phyloP scores from a whole-genome alignment of 179 eudicot genomes.

The Beta macrorhiza region DNA sequence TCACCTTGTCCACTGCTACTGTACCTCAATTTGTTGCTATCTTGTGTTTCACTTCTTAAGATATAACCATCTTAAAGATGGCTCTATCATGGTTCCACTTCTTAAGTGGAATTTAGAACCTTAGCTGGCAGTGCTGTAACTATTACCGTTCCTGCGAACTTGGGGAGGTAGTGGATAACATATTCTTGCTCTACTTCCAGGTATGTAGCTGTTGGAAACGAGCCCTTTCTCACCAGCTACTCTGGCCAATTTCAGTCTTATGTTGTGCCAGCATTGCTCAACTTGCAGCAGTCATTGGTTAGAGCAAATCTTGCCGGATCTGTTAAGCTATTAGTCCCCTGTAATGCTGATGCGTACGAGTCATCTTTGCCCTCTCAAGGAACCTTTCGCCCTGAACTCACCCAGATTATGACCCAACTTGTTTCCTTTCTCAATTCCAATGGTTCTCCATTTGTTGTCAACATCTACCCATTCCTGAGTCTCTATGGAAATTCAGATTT shows the following conservation, averaged over 20 bases:
- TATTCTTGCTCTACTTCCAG: constrained; percentile 31
- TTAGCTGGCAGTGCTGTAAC: too few species aligned
- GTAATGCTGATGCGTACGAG: constrained; percentile 86
- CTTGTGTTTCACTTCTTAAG: too few species aligned
- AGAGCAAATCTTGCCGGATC: constrained; percentile 63
- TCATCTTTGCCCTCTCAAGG: constrained; percentile 78
- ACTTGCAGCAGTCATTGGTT: constrained; percentile 66
- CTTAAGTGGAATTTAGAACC: too few species aligned
- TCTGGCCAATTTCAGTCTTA: constrained; percentile 63
- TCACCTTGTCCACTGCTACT: too few species aligned
- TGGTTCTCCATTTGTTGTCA: constrained; percentile 79
- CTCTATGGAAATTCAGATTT: constrained; percentile 69
- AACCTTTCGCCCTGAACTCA: constrained; percentile 67
- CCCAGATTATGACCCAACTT: constrained; percentile 62
- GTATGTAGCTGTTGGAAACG: constrained; percentile 91
- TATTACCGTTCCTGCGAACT: too few species aligned
- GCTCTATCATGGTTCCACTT: too few species aligned
- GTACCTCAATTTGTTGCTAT: too few species aligned
- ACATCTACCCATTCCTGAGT: constrained; percentile 83
- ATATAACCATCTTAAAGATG: too few species aligned
- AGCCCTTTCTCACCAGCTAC: constrained; percentile 73
- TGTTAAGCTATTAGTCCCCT: constrained; percentile 77
- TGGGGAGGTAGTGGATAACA: too few species aligned
- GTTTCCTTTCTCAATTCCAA: constrained; percentile 67
- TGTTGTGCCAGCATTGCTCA: constrained; percentile 66